phyloP scores from a whole-genome alignment of 371 early-diverging fungal genomes.

The Sporodiniella umbellata region DNA sequence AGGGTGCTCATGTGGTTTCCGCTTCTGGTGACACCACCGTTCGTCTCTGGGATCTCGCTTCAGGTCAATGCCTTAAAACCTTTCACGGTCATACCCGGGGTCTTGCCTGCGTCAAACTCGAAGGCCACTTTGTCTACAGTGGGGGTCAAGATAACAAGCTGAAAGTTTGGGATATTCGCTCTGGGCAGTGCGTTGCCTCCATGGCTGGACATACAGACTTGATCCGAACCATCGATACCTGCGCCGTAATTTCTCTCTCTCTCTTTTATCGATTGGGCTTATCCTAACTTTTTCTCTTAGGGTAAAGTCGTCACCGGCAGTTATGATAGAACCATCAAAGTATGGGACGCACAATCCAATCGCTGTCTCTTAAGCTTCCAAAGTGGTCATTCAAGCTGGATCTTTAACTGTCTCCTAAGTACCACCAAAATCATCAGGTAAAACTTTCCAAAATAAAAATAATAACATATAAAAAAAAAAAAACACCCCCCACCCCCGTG shows the following conservation, averaged over 20 bases:
- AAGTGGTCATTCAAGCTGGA: constrained; percentile 82
- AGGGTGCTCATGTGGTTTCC: constrained; percentile 67
- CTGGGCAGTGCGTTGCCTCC: constrained; percentile 69
- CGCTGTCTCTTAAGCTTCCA: constrained; percentile 48
- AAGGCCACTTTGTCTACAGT: constrained; percentile 78
- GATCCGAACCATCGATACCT: constrained; percentile 83
- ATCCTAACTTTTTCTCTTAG: no score
- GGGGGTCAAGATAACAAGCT: constrained; percentile 93
- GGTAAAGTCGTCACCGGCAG: constrained; percentile 45
- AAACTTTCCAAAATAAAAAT: neutral
- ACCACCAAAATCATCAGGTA: constrained; percentile 70
- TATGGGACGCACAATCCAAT: constrained; percentile 71
- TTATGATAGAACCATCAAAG: constrained; percentile 91
- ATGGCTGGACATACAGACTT: constrained; percentile 82
- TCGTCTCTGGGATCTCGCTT: constrained; percentile 80
- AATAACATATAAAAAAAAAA: no score
- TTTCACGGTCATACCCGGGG: constrained; percentile 76
- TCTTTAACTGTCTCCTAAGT: constrained; percentile 86
- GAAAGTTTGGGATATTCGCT: constrained; percentile 85
- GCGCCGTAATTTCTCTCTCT: no score
- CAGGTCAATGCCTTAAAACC: constrained; percentile 58
- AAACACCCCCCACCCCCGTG: no score
- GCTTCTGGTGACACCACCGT: constrained; percentile 84
- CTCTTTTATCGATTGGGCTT: no score
- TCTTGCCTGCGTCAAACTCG: constrained; percentile 89